Evolutionary conservation across 2,329 filamentous ascomycete genomes (phyloP).

Genomic region (Akanthomyces uredinophilus): DNA sequence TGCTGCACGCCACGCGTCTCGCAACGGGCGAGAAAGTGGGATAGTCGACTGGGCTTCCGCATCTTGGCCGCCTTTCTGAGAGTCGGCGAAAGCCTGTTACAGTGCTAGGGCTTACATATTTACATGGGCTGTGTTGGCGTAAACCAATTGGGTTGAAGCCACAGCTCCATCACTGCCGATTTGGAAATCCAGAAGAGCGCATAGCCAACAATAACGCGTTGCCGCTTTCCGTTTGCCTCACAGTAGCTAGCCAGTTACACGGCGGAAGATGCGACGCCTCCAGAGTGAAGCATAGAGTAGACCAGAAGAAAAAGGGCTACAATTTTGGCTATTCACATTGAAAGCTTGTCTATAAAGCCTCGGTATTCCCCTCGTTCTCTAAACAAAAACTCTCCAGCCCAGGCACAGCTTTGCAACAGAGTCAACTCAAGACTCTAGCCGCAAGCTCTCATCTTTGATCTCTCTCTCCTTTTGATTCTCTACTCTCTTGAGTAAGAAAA

Average conservation of each 20-base stretch:
- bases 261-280: background rate
- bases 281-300: background rate
- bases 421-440: background rate
- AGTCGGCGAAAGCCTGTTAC: background rate
- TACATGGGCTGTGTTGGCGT: background rate
- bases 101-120: conserved; percentile 1
- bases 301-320: background rate
- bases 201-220: background rate
- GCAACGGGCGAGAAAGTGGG: background rate
- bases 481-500: background rate
- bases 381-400: background rate
- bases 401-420: background rate
- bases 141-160: background rate
- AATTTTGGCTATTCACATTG: background rate
- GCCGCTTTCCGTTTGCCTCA: background rate
- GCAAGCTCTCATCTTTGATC: background rate
- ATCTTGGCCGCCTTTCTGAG: background rate
- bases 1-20: background rate
- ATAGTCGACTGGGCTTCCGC: no score
- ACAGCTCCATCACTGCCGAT: background rate
- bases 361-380: background rate
- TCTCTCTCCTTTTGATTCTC: background rate
- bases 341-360: background rate
- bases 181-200: background rate
- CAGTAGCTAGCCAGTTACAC: background rate